Base-by-base conservation (phyloP, 2,329 filamentous ascomycete species). In the Trichoderma gracile region DNA sequence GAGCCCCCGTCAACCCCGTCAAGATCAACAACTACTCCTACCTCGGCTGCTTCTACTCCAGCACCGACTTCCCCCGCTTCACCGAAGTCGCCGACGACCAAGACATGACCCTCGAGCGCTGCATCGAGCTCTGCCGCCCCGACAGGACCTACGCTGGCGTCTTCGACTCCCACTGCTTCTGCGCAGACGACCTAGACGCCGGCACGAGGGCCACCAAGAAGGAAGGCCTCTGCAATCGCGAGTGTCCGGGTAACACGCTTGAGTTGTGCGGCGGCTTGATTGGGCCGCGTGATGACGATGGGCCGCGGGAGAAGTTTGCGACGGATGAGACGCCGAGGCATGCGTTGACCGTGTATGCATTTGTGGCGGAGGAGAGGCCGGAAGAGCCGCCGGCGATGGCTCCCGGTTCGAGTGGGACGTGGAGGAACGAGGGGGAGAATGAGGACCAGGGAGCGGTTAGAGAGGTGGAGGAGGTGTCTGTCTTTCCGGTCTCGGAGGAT, bases 281-380 rank as follows among this genome's bases (percentile, higher is more conserved):
- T 15, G 60, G 66, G 27, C 49, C 47, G n/a, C 30, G 25, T 10
- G 59, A 46, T 15, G 21, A 30, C 4, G 40, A 46, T 4, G 40
- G 25, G 4, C 49, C 50, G 6, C 25, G 33, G n/a, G 19, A 23
- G 15, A 47, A 63, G n/a, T 25, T 42, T 5, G 21, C 9, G 0
- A n/a, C 46, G 6, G 47, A 40, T 3, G 23, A 30, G 9, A 25
- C 50, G 0, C 66, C 68, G 63, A 71, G 69, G 46, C 68, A 74
- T 45, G 74, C 82, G 7, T 73, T 83, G 19, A 81, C 77, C 2
- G 71, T 83, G 14, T 83, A 82, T 72, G 79, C 73, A 50, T 71
- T 75, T 62, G 67, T 79, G 14, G 65, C 67, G 25, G 69, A 70
- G 38, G 73, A 76, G 33, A 65, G 67, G 33, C 75, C 69, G 33